Evolutionary conservation across 1,139 yeast genomes (phyloP).

Genomic region (Blastobotrys persicus): DNA sequence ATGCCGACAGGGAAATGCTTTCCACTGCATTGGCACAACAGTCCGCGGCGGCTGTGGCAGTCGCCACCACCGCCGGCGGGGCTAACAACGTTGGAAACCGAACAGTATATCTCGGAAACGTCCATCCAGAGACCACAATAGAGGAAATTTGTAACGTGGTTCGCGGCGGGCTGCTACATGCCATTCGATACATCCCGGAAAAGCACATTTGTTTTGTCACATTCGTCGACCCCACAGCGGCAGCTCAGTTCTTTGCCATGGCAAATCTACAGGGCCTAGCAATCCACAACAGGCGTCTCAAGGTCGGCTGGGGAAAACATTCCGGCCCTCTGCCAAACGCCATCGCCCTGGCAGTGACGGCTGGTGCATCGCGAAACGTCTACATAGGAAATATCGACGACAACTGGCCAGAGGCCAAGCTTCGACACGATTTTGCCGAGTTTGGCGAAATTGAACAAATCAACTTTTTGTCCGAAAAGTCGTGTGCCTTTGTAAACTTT

Average conservation of each 20-base stretch:
- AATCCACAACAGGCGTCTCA: conserved; percentile 75
- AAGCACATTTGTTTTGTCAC: conserved; percentile 90
- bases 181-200: conserved; percentile 58
- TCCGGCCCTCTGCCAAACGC: conserved; percentile 86
- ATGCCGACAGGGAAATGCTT: conserved; percentile 68
- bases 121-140: conserved; percentile 79
- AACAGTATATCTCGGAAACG: conserved; percentile 84
- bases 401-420: conserved; percentile 55
- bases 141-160: conserved; percentile 94
- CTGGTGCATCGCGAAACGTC: conserved; percentile 89
- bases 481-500: conserved; percentile 91
- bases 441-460: conserved; percentile 95
- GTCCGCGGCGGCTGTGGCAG: conserved; percentile 72
- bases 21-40: conserved; percentile 55
- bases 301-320: conserved; percentile 96
- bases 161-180: conserved; percentile 85
- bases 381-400: conserved; percentile 72
- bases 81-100: conserved; percentile 84
- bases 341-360: conserved; percentile 80
- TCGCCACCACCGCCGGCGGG: conserved; percentile 73
- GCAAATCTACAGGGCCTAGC: conserved; percentile 78
- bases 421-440: conserved; percentile 71
- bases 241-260: conserved; percentile 90
- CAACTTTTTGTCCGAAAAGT: conserved; percentile 75
- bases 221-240: conserved; percentile 86